A percentile compares a stretch with the other conserved stretches of the same genome.
These are phyloP conservation scores for Phoenix dactylifera DNA, from an alignment of 176 grass and related monocot species.

Conservation along the genomic window DNA sequence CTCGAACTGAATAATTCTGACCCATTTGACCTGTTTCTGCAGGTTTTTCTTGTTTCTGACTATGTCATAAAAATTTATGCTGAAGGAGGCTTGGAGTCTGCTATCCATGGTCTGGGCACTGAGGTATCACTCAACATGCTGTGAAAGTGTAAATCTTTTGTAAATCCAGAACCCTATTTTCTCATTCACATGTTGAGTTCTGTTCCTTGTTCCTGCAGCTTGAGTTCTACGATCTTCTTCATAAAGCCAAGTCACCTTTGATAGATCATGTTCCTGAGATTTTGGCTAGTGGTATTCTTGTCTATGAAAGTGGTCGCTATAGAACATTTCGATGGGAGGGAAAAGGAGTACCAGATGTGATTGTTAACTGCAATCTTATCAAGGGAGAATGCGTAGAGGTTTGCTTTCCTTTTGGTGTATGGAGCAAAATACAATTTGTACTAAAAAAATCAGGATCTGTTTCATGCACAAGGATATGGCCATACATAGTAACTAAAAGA, in stretches of 20 bases:
- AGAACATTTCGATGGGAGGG: slow-evolving; percentile 79
- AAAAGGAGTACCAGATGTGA: slow-evolving; percentile 59
- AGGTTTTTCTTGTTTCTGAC: slow-evolving; percentile 83
- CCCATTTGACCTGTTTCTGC: slow-evolving; percentile 11
- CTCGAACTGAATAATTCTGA: too few species aligned
- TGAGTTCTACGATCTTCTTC: slow-evolving; percentile 77
- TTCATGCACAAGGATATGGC: slow-evolving; percentile 55
- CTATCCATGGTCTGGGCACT: slow-evolving; percentile 72
- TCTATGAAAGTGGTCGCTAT: slow-evolving; percentile 38
- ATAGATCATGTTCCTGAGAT: slow-evolving; percentile 73
- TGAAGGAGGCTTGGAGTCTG: slow-evolving; percentile 63
- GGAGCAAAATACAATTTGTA: slow-evolving; percentile 60
- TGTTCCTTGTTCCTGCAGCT: slow-evolving; percentile 40
- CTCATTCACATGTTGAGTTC: slow-evolving; percentile 11
- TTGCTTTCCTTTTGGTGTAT: slow-evolving; percentile 75
- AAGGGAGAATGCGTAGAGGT: slow-evolving; percentile 28
- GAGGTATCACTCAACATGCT: slow-evolving; percentile 38
- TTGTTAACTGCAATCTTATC: slow-evolving; percentile 38
- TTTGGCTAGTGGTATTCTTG: slow-evolving; percentile 85
- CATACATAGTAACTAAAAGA: slow-evolving; percentile 87
- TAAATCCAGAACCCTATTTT: slow-evolving; percentile 3
- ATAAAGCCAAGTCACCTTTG: slow-evolving; percentile 49
- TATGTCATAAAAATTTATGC: slow-evolving; percentile 84
- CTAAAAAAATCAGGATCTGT: slow-evolving; percentile 26
- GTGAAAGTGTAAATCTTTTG: neutral